Percentiles rank a stretch among this genome's conserved stretches.
Evolutionary conservation across 108 stramenopile species (phyloP).

Genomic region (Pseudonitzschia delicatissima): DNA sequence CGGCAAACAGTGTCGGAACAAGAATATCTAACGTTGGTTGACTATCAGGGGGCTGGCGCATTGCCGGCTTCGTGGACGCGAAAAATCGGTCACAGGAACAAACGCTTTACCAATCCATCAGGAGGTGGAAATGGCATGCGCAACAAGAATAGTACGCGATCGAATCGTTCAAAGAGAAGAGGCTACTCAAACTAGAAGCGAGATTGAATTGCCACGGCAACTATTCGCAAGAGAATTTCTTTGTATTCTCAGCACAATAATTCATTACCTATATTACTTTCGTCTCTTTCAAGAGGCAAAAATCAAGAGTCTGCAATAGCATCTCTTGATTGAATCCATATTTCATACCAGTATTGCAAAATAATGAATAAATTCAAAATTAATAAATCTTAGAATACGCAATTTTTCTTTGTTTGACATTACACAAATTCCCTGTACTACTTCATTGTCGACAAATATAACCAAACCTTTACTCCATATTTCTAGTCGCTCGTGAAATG

Average conservation of each 20-base stretch:
- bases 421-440: too few relatives aligned
- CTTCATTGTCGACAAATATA: too few relatives aligned
- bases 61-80: conserved; percentile 72
- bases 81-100: conserved; percentile 24
- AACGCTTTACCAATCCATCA: not conserved
- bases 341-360: not conserved
- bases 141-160: conserved; percentile 1
- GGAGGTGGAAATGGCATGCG: conserved; percentile 1
- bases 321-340: too few relatives aligned
- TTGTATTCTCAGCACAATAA: not conserved
- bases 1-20: conserved; percentile 72
- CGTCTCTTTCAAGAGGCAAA: not conserved
- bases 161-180: not conserved
- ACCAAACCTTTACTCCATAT: too few relatives aligned
- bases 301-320: too few relatives aligned
- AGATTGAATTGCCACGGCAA: too few relatives aligned
- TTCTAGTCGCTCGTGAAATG: too few relatives aligned
- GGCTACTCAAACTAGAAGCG: not conserved
- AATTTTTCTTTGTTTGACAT: not conserved
- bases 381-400: not conserved
- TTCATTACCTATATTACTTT: not conserved
- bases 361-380: conserved; percentile 4
- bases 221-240: not conserved
- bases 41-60: conserved; percentile 49
- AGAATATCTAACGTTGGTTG: conserved; percentile 68